Evolutionary conservation across 208 protist species (phyloP).

Genomic region (Phytomonas francai): DNA sequence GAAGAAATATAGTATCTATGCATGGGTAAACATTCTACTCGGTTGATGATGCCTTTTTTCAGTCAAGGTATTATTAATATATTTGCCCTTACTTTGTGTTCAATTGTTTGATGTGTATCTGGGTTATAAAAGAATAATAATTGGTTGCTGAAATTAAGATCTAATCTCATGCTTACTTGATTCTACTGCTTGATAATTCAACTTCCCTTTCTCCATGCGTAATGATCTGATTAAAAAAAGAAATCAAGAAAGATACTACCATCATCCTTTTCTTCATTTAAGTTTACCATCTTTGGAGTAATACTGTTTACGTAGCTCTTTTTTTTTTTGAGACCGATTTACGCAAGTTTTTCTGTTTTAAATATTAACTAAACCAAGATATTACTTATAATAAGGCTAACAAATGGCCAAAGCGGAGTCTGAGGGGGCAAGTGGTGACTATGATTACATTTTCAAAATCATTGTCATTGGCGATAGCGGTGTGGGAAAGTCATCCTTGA

Average conservation of each 20-base stretch:
- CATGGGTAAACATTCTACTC: neutral
- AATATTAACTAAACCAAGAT: constrained; percentile 1
- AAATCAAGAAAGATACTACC: neutral
- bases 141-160: neutral
- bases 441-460: constrained; percentile 95
- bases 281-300: neutral
- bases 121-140: neutral
- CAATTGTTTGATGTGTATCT: neutral
- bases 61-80: neutral
- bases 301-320: neutral
- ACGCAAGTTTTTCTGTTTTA: neutral
- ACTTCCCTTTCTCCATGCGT: neutral
- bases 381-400: constrained; percentile 12
- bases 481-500: constrained; percentile 88
- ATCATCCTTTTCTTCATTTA: neutral
- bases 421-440: constrained; percentile 70
- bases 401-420: neutral
- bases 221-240: neutral
- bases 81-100: neutral
- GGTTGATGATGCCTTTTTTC: neutral
- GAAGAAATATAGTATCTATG: neutral
- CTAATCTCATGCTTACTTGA: neutral
- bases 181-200: neutral
- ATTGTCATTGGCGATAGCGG: constrained; percentile 91
- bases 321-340: neutral